phyloP scores from a whole-genome alignment of 768 basidiomycete species.

The Coprinellus micaceus region DNA sequence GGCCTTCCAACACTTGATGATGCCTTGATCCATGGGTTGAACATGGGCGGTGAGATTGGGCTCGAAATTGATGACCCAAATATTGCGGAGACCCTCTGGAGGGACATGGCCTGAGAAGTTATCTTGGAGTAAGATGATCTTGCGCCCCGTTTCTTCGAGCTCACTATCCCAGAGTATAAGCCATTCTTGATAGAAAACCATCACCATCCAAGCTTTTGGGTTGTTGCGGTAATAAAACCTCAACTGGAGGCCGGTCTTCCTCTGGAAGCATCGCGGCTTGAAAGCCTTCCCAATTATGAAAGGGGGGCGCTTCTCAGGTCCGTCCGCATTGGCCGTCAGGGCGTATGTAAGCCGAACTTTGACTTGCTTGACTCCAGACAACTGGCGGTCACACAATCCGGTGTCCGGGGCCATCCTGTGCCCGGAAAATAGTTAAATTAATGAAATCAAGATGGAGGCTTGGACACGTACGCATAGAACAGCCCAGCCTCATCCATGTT shows the following conservation, averaged over 20 bases:
- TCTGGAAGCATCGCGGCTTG: slow-evolving; percentile 25
- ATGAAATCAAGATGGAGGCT: background rate
- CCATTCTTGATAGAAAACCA: slow-evolving; percentile 31
- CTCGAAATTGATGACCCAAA: slow-evolving; percentile 27
- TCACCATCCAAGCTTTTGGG: slow-evolving; percentile 37
- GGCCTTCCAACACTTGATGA: slow-evolving; percentile 33
- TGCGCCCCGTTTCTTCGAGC: slow-evolving; percentile 16
- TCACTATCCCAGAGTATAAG: slow-evolving; percentile 28
- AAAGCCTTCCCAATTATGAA: slow-evolving; percentile 32
- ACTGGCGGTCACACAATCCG: slow-evolving; percentile 21
- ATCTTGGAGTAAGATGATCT: slow-evolving; percentile 31
- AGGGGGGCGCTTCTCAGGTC: slow-evolving; percentile 25
- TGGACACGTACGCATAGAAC: slow-evolving; percentile 28
- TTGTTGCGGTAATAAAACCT: slow-evolving; percentile 35
- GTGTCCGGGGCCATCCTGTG: slow-evolving; percentile 28
- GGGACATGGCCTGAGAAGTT: slow-evolving; percentile 27
- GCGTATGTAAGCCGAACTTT: slow-evolving; percentile 30
- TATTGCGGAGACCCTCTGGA: slow-evolving; percentile 19
- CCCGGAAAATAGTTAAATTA: background rate
- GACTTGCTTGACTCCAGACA: slow-evolving; percentile 29
- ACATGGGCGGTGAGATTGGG: slow-evolving; percentile 35
- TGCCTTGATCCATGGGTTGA: slow-evolving; percentile 34
- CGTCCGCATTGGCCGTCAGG: slow-evolving; percentile 33
- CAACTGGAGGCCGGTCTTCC: slow-evolving; percentile 26
- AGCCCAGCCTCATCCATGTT: slow-evolving; percentile 19